Base-by-base conservation (phyloP, 768 basidiomycete genomes). In the Suillus weaverae region DNA sequence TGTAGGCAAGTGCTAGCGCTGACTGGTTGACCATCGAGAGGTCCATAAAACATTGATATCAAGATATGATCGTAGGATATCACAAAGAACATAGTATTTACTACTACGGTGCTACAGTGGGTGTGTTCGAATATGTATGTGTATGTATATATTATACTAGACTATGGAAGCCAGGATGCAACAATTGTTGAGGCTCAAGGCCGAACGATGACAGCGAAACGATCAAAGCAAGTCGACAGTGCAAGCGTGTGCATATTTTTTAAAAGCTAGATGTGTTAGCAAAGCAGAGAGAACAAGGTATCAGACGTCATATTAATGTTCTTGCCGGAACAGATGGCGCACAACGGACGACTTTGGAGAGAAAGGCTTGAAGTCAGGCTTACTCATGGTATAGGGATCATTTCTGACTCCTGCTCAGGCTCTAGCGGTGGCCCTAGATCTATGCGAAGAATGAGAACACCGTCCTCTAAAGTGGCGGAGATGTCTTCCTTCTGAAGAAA, bases 361-460 rank as follows among this genome's bases (percentile, higher is more conserved):
- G 22, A 39, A 59, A 26, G 26, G 26, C 57, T 59, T 59, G 57
- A 59, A 59, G 57, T 59, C 57, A 59, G 57, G 57, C 57, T 72
- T 69, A 76, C 74, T 84, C 74, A 84, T 76, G 71, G 78, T 72
- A 89, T 80, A 64, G 77, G 71, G 60, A 89, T 81, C 53, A 82
- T 80, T 78, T 85, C 80, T 2, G 74, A 44, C 56, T 80, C 78
- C 65, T 83, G 80, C 64, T 86, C 81, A 38, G 72, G 69, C 61
- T 76, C 66, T 65, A 77, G 80, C 11, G 83, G 81, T 22, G 78
- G 72, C 9, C 86, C 87, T 66, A 80, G 81, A 60, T 81, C 74
- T 66, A 90, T 81, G 68, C 75, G 85, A 71, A 90, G 73, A 22
- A 80, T 81, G 54, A 90, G 82, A 60, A 90, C 73, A 41, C 89